Evolutionary conservation across 2,329 filamentous ascomycete genomes (phyloP), one percentile per base, ranked within the genome.

Genomic region (Triangularia verruculosa): DNA sequence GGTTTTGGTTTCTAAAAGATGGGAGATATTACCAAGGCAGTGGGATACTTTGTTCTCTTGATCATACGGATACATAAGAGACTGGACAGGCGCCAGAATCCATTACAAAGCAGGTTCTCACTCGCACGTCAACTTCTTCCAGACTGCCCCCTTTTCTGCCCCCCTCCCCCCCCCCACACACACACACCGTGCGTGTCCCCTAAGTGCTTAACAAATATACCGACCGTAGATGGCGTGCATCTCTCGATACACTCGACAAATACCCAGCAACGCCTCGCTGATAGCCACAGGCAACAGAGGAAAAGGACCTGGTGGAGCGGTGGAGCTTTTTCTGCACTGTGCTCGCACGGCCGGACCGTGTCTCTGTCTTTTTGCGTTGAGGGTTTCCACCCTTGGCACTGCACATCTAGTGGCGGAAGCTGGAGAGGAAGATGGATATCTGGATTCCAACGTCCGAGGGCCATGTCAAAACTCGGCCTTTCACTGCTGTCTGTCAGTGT

Each of bases 401-500:
- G 53, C 65, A 63, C 60, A 52, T 60, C 62, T 53, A n/a, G n/a
- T n/a, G 54, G 57, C 65, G 39, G 62, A 66, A 62, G 57, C 52
- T n/a, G 62, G 58, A 61, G 61, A 55, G 61, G 54, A 66, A 61
- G 34, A 47, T 47, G n/a, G 39, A 47, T 47, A 47, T 47, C 2
- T 47, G 11, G 4, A 4, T 34, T 13, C n/a, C n/a, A n/a, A n/a
- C 27, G 27, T 43, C n/a, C 15, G 34, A 43, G 15, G 34, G n/a
- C 17, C 34, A 0, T 43, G 34, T 43, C 34, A 43, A 43, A 17
- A 5, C 34, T 43, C 34, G 34, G 34, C 3, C 11, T 43, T 17
- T 20, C n/a, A 17, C n/a, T 17, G 5, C 15, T 17, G 15, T 43
- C 34, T 47, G 17, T 39, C 34, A 39, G 39, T 47, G 39, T 47